These are phyloP conservation scores for Colletotrichum siamense DNA, from an alignment of 2,329 filamentous ascomycete genomes.

Conservation along the genomic window DNA sequence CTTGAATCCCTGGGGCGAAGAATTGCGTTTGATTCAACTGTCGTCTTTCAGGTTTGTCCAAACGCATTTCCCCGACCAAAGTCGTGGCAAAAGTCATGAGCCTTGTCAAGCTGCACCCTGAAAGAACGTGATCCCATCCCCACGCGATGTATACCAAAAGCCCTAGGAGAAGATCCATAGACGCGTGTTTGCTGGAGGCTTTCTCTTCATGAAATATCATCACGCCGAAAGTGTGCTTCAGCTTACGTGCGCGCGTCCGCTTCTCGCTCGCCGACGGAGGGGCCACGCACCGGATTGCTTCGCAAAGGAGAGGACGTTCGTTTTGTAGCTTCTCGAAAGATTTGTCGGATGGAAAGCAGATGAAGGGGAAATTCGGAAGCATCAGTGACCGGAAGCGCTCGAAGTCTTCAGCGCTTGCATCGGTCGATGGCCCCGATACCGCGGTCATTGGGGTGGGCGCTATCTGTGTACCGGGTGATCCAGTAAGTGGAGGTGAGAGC, in stretches of 20 bases:
- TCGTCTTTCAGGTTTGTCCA: background rate
- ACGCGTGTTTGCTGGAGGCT: fast-evolving
- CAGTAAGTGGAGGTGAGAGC: background rate
- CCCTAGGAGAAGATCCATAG: constrained; percentile 57
- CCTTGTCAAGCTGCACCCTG: background rate
- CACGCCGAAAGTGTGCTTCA: constrained; percentile 35
- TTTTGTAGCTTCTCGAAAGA: constrained; percentile 43
- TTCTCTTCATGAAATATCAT: fast-evolving
- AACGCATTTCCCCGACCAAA: background rate
- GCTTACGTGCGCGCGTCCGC: constrained; percentile 39
- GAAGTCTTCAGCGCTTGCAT: constrained; percentile 45
- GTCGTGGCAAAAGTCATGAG: background rate
- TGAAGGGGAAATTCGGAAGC: constrained; percentile 50
- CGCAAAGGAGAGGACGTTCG: constrained; percentile 54
- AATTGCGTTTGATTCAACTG: fast-evolving
- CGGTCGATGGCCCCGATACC: constrained; percentile 34
- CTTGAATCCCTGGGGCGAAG: background rate
- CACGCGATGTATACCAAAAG: constrained; percentile 39
- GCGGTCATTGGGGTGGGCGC: background rate
- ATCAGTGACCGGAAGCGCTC: constrained; percentile 43
- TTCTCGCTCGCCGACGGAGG: constrained; percentile 47
- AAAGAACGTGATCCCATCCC: background rate
- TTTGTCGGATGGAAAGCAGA: constrained; percentile 42
- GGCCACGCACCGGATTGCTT: constrained; percentile 53
- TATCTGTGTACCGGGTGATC: fast-evolving